Percentiles rank a stretch among this genome's conserved stretches.
phyloP scores from a whole-genome alignment of 179 eudicot genomes.

The Heliamphora pulchella region DNA sequence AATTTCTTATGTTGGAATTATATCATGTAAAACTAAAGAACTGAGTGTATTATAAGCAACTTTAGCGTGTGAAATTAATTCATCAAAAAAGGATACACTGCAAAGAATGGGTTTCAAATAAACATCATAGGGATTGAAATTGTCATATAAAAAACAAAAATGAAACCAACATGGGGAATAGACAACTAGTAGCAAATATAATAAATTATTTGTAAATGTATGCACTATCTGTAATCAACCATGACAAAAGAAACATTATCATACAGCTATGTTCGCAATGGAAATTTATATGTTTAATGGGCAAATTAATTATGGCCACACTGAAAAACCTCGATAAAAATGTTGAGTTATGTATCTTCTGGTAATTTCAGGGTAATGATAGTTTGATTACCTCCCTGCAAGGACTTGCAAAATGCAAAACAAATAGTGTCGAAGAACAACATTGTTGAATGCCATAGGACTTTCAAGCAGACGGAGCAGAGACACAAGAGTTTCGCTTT shows the following conservation, averaged over 20 bases:
- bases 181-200: not conserved
- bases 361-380: not conserved
- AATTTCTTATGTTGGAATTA: too few relatives aligned
- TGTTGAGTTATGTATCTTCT: not conserved
- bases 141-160: not conserved
- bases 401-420: conserved; percentile 93
- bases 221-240: not conserved
- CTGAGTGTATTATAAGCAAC: not conserved
- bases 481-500: conserved; percentile 70
- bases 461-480: conserved; percentile 86
- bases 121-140: not conserved
- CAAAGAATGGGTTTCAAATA: not conserved
- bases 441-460: conserved; percentile 66
- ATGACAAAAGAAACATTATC: not conserved
- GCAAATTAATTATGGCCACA: not conserved
- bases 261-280: not conserved
- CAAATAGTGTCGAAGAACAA: conserved; percentile 74
- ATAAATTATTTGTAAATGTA: not conserved
- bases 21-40: too few relatives aligned
- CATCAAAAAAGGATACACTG: not conserved
- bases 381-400: conserved; percentile 63
- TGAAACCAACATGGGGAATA: not conserved
- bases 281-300: not conserved
- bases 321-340: not conserved
- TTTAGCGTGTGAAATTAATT: not conserved